A percentile compares a stretch with the other conserved stretches of the same genome.
Conservation (phyloP, 2,329 filamentous ascomycete species). For the Diaporthe vexans region DNA sequence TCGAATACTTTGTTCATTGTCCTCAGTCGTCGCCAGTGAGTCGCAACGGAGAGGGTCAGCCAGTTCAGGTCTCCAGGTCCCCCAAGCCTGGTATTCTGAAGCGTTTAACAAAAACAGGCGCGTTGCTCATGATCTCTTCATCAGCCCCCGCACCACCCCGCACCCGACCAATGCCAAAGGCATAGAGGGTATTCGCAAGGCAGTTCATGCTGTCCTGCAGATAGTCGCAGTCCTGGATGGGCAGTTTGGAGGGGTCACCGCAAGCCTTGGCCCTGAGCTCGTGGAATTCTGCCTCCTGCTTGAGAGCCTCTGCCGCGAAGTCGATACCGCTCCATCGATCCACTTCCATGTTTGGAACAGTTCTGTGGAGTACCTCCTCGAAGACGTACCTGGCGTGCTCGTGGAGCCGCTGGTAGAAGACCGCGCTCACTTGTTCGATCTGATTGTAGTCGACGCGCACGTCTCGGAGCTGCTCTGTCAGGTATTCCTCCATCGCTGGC, state of each 20-base stretch:
- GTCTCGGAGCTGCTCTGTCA: not conserved
- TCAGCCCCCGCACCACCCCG: not conserved
- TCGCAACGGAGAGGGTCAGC: not conserved
- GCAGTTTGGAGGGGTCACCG: not conserved
- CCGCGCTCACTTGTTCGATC: not conserved
- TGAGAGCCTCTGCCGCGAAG: not conserved
- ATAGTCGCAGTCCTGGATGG: conserved; percentile 8
- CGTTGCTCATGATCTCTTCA: not conserved
- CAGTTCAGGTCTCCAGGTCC: not conserved
- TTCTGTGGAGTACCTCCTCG: rapidly evolving
- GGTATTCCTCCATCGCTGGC: not conserved
- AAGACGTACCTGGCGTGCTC: not conserved
- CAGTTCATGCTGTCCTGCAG: not conserved
- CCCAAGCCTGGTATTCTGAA: not conserved
- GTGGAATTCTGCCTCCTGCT: not conserved
- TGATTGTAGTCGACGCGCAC: conserved; percentile 4
- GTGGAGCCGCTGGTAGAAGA: not conserved
- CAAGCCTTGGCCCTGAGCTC: not conserved
- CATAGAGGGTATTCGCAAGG: not conserved
- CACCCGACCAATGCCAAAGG: not conserved
- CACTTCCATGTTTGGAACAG: not conserved
- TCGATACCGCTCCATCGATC: not conserved
- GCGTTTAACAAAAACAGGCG: not conserved
- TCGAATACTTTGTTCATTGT: too few relatives aligned
- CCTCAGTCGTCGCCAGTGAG: too few relatives aligned